These are phyloP conservation scores for Cotoneaster glaucophyllus DNA, from an alignment of 306 rosid genomes.

Conservation along the genomic window DNA sequence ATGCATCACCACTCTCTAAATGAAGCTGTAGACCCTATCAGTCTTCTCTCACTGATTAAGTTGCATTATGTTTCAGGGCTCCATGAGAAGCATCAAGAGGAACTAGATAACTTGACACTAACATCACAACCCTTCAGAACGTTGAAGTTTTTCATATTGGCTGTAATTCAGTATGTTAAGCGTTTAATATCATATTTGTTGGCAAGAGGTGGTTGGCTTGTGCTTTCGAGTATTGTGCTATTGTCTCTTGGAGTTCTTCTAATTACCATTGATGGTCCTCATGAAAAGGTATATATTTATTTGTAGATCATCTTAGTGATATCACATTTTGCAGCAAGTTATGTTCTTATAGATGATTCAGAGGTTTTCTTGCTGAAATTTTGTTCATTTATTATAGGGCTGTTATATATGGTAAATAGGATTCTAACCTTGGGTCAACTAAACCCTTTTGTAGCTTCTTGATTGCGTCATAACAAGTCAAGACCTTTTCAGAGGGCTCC, in stretches of 20 bases:
- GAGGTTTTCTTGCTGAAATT: background rate
- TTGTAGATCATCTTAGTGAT: slow-evolving; percentile 2
- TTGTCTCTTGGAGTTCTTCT: slow-evolving; percentile 54
- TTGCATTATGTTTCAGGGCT: slow-evolving; percentile 47
- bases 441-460: background rate
- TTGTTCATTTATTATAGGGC: background rate
- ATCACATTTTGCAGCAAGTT: background rate
- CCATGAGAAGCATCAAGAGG: slow-evolving; percentile 44
- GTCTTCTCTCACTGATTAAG: slow-evolving; percentile 8
- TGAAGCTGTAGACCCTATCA: background rate
- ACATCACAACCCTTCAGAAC: slow-evolving; percentile 78
- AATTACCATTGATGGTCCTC: slow-evolving; percentile 59
- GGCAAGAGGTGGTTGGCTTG: slow-evolving; percentile 82
- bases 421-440: background rate
- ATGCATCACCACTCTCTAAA: background rate
- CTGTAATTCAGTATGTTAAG: slow-evolving; percentile 53
- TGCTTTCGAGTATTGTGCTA: slow-evolving; percentile 53
- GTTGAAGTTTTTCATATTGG: slow-evolving; percentile 67
- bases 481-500: background rate
- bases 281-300: slow-evolving; percentile 56
- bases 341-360: background rate
- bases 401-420: background rate
- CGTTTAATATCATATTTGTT: slow-evolving; percentile 47
- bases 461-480: background rate
- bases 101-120: slow-evolving; percentile 74